Evolutionary conservation across 306 rosid species (phyloP), one percentile per base, ranked within the genome.

Genomic region (Vigna trinervia): DNA sequence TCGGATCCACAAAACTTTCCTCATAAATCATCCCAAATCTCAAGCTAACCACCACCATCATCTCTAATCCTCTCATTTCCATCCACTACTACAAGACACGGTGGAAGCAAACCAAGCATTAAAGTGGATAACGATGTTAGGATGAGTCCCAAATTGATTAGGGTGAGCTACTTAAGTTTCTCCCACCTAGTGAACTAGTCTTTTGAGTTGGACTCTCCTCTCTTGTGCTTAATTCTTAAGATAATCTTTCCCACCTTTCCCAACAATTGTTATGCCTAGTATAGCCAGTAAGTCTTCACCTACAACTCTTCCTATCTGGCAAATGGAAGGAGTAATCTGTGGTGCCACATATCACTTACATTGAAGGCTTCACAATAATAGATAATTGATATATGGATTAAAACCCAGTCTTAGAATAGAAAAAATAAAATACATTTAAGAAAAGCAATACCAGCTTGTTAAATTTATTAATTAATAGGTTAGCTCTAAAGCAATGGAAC

Each of bases 401-500:
- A 47, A 74, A 45, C 19, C 34, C 34, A 15, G 46, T 9, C 32
- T 14, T 19, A 34, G 45, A 59, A 54, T 22, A 38, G 38, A 5
- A 73, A 26, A 26, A 26, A 26, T 26, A 38, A 14, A 22, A 9
- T 1, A 41, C 9, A 43, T 61, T 14, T 36, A 51, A 22, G 79
- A 46, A 66, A 74, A 38, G 39, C 57, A 56, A 28, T 14, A 32
- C 5, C 11, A 60, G 65, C 76, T 38, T 75, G 51, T 54, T 39
- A 60, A n/a, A 59, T 74, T 26, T 8, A 39, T 50, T 81, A 13
- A 59, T 23, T 17, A 26, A 75, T 28, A 39, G 26, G 45, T 59
- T 60, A 47, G 53, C 62, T 32, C 67, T 47, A 59, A 78, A 79
- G 57, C 77, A 48, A 48, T 22, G 46, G 20, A 50, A 81, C 23